Percentiles rank a stretch among this genome's conserved stretches.
Evolutionary conservation across 2,329 filamentous ascomycete genomes (phyloP).

Genomic region (Claviceps purpurea): DNA sequence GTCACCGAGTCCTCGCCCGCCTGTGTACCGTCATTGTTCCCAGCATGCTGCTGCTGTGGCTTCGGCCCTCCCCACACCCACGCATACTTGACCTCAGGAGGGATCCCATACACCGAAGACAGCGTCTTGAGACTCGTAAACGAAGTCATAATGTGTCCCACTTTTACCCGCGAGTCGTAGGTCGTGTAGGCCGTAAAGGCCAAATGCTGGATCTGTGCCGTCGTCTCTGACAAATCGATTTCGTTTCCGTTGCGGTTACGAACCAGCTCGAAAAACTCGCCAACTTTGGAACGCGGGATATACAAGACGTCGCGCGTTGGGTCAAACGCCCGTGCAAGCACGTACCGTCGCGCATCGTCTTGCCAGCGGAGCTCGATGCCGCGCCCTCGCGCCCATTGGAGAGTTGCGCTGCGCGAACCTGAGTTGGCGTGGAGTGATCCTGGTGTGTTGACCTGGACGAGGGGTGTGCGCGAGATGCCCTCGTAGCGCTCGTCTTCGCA

Average conservation of each 20-base stretch:
- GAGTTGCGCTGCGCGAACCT: conserved; percentile 11
- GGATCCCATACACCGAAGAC: conserved; percentile 12
- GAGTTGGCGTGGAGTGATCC: conserved; percentile 8
- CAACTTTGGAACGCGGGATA: conserved; percentile 8
- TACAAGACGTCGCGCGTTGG: conserved; percentile 2
- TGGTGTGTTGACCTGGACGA: conserved; percentile 10
- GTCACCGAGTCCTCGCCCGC: conserved; percentile 1
- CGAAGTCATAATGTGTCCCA: conserved; percentile 7
- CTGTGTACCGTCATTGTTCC: not conserved
- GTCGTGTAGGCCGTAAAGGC: conserved; percentile 15
- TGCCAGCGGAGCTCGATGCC: conserved; percentile 3
- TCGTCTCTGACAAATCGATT: not conserved
- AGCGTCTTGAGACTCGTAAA: conserved; percentile 11
- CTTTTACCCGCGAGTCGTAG: conserved; percentile 11
- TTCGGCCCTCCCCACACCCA: not conserved
- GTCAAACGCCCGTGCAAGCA: conserved; percentile 6
- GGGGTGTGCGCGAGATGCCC: not conserved
- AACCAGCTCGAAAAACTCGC: conserved; percentile 7
- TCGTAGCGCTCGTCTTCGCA: conserved; percentile 2
- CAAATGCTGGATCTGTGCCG: conserved; percentile 9
- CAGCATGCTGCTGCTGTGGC: not conserved
- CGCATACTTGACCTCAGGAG: conserved; percentile 6
- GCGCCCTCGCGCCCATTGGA: conserved; percentile 8
- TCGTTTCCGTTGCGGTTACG: not conserved
- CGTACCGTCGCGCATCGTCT: not conserved